Evolutionary conservation across 176 grass and related monocot species (phyloP).

Genomic region (Elymus sibiricus): DNA sequence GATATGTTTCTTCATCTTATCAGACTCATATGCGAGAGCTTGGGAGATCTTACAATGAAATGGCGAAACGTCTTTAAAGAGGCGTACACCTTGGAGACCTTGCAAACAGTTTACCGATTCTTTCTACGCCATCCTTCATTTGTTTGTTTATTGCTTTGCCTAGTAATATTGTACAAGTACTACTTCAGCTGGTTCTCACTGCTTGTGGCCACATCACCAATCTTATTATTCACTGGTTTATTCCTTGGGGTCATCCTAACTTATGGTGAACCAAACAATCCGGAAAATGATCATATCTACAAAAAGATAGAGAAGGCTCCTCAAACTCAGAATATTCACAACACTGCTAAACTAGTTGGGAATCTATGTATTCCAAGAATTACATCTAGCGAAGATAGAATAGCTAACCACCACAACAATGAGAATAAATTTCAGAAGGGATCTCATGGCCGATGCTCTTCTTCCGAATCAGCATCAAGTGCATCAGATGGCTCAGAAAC

Average conservation of each 20-base stretch:
- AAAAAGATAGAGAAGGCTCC: constrained; percentile 29
- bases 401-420: not conserved
- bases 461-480: constrained; percentile 36
- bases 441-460: constrained; percentile 12
- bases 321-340: not conserved
- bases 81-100: constrained; percentile 19
- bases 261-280: constrained; percentile 45
- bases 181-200: constrained; percentile 44
- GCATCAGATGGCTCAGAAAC: constrained; percentile 42
- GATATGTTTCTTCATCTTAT: not conserved
- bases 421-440: constrained; percentile 12
- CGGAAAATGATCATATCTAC: constrained; percentile 34
- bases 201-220: constrained; percentile 39
- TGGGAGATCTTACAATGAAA: constrained; percentile 23
- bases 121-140: constrained; percentile 24
- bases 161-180: constrained; percentile 50
- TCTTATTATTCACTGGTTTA: constrained; percentile 39
- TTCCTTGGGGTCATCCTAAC: constrained; percentile 46
- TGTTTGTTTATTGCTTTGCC: constrained; percentile 23
- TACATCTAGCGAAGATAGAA: constrained; percentile 1
- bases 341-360: not conserved
- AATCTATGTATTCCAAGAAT: constrained; percentile 13
- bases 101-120: constrained; percentile 28
- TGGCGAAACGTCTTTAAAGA: constrained; percentile 18
- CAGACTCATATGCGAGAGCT: not conserved